phyloP scores from a whole-genome alignment of 1,284 basidiomycete species.

The Tranzscheliella williamsii region DNA sequence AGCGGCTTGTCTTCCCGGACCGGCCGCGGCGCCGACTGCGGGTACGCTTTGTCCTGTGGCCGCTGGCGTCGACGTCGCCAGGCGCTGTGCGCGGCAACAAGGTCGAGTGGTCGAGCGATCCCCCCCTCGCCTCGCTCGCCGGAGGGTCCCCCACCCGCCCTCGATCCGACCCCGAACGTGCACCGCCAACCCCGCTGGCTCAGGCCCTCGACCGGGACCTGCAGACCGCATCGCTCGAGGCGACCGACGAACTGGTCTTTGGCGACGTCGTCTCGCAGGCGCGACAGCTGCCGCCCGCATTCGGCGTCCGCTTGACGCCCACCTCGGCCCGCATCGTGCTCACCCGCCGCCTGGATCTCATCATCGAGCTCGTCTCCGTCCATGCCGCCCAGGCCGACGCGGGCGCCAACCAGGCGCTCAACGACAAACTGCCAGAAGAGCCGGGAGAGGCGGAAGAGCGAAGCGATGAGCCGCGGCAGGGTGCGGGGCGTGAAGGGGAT shows the following conservation, averaged over 20 bases:
- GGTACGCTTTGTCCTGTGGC: constrained; percentile 31
- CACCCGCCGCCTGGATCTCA: constrained; percentile 17
- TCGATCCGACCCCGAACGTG: background rate
- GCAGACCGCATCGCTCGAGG: constrained; percentile 41
- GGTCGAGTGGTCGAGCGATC: constrained; percentile 33
- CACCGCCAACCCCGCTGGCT: constrained; percentile 1
- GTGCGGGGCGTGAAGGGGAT: background rate
- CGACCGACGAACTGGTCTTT: constrained; percentile 44
- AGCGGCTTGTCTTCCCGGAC: constrained; percentile 44
- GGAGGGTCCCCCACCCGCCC: background rate
- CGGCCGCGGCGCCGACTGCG: constrained; percentile 34
- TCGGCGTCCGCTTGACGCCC: constrained; percentile 29
- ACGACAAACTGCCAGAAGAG: no score
- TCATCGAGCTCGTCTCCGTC: constrained; percentile 24
- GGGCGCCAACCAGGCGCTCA: no score
- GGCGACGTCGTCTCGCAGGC: constrained; percentile 41
- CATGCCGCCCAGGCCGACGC: no score
- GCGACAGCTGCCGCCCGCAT: constrained; percentile 21
- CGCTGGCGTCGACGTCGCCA: background rate
- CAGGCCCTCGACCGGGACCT: constrained; percentile 36
- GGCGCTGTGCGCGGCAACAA: background rate
- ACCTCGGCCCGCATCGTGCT: constrained; percentile 30
- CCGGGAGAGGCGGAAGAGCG: no score
- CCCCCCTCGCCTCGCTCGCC: no score
- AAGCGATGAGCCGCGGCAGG: no score